Evolutionary conservation across 208 protist genomes (phyloP).

Genomic region (Novymonas esmeraldas): DNA sequence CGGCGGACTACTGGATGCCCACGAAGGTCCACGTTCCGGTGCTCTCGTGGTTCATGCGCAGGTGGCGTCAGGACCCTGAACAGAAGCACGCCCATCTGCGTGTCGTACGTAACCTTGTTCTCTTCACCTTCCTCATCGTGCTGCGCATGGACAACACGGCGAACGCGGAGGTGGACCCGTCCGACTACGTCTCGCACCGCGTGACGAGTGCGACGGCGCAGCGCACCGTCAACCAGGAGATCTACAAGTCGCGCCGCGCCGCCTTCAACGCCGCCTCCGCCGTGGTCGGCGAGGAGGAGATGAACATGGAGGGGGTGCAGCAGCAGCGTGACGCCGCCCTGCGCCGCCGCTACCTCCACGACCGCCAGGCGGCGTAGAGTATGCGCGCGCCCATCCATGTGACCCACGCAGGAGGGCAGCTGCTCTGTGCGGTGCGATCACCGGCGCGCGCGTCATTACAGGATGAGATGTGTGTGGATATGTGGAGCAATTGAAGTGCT

Average conservation of each 20-base stretch:
- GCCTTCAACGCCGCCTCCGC: slow-evolving; percentile 70
- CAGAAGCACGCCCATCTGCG: slow-evolving; percentile 54
- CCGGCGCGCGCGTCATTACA: too few species aligned
- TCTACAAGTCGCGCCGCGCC: slow-evolving; percentile 55
- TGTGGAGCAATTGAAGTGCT: too few species aligned
- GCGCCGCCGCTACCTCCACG: slow-evolving; percentile 79
- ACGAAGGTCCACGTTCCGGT: slow-evolving; percentile 53
- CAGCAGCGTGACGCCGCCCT: slow-evolving; percentile 86
- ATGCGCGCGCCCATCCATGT: background rate
- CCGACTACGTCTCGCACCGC: slow-evolving; percentile 75
- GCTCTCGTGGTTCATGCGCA: slow-evolving; percentile 77
- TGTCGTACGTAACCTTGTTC: slow-evolving; percentile 60
- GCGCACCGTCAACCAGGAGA: slow-evolving; percentile 58
- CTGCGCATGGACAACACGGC: slow-evolving; percentile 47
- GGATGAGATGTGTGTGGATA: too few species aligned
- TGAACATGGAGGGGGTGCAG: slow-evolving; percentile 70
- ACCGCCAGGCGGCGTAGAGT: slow-evolving; percentile 50
- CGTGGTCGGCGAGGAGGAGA: slow-evolving; percentile 75
- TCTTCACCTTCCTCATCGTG: slow-evolving; percentile 76
- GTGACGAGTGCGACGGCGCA: slow-evolving; percentile 55
- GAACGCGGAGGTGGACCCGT: slow-evolving; percentile 49
- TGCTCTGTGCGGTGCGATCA: too few species aligned
- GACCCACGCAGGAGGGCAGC: background rate
- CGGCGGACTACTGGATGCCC: slow-evolving; percentile 78
- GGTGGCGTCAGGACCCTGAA: slow-evolving; percentile 70